Evolutionary conservation across 2,329 filamentous ascomycete species (phyloP), one percentile per base, ranked within the genome.

Genomic region (Exophiala sp.): DNA sequence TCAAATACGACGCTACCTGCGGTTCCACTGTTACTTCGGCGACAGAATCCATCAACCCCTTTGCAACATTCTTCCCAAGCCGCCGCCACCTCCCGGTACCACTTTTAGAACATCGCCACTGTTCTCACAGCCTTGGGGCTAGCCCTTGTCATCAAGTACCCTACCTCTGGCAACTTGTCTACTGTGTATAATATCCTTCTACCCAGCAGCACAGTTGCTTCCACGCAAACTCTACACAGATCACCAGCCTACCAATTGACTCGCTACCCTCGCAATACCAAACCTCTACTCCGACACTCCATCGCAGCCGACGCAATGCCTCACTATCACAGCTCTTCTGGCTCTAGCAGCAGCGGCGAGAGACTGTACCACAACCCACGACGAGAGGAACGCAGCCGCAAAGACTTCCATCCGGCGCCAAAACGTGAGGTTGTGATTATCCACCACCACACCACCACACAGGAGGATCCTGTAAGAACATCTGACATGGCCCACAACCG

Each of bases 91-190:
- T 40, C 42, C 45, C 46, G 45, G 43, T 42, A 49, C 54, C 48
- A 56, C 54, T 53, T 56, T 53, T 56, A 56, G 54, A 48, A 56
- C 46, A 32, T 50, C 43, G 46, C 47, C 53, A 52, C 48, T 35
- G 29, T 16, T 34, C 41, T 43, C 34, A 50, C 27, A 41, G 16
- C 50, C 43, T 38, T 34, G 30, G 39, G 40, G 44, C 45, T 29
- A 47, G 39, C 39, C 39, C 37, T 43, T 21, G 16, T 24, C 38
- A 41, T 24, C 38, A 24, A 23, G n/a, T 7, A 3, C 8, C 7
- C 11, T 19, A 8, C 14, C 11, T 19, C 11, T 18, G 34, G 16
- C 14, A 3, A 18, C 11, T 16, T 18, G 14, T 18, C 19, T 18
- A 41, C 34, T 18, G 14, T 18, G 6, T 18, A 41, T 41, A 7